Base-by-base conservation (phyloP, 177 flowering plant genomes). In the Vitis hybrid region DNA sequence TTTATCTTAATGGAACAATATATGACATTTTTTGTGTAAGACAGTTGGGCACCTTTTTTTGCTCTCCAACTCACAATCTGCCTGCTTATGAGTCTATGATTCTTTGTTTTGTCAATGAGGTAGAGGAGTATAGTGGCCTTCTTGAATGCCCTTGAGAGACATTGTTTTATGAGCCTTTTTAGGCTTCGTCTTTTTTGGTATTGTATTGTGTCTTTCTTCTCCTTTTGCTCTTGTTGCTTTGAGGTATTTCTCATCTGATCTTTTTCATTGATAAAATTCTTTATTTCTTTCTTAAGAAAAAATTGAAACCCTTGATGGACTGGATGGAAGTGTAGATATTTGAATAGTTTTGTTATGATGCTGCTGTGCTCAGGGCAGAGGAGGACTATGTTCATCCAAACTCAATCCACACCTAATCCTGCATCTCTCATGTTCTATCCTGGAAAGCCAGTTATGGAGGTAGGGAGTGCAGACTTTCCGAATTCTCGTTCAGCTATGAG, bases 321-420 rank as follows among this genome's bases (percentile, higher is more conserved):
- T 0, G 22, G 0, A 20, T 20, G 22, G 22, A 65, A 29, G 22
- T 12, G 11, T n/a, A 53, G 18, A 18, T 8, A 1, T 15, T 57
- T 34, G 11, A 6, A 15, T 51, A 34, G 3, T 70, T 19, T 53
- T 13, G 7, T 59, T 72, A 16, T 59, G 34, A 1, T 64, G 65
- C 2, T 68, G 31, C 48, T 69, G 5, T 77, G 48, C 63, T 54
- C 86, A 91, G 98, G 86, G 73, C 98, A 92, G 82, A 88, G 81
- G 79, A 88, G 98, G 82, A 85, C 77, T 55, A 88, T 92, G 97
- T 94, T 94, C 76, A 89, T 94, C 51, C 96, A 93, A 79, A 93
- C 97, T 14, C 94, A 91, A 63, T 75, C 96, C 4, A 93, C 98
- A 14, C 98, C 98, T 2, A 93, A 93, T 73, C 98, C 98, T 65